These are phyloP conservation scores for Eleusine coracana DNA, from an alignment of 176 grass and related monocot species.

Conservation along the genomic window DNA sequence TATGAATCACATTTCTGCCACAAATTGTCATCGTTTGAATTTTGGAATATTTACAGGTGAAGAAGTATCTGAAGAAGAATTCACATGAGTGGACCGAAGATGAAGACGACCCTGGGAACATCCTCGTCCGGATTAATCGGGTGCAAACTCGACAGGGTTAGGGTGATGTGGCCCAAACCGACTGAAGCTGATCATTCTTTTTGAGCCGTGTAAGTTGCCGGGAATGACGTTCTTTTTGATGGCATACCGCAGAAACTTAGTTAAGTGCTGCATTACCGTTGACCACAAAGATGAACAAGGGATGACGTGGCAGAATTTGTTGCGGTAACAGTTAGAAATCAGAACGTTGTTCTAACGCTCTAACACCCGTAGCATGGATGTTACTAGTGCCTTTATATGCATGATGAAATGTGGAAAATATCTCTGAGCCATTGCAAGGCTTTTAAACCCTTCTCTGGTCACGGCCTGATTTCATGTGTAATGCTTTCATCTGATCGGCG, in stretches of 20 bases:
- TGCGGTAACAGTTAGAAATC: background rate
- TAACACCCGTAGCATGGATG: background rate
- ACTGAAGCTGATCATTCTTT: conserved; percentile 34
- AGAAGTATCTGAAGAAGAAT: conserved; percentile 75
- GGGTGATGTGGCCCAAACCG: conserved; percentile 19
- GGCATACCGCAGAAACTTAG: background rate
- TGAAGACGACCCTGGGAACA: conserved; percentile 50
- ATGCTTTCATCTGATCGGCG: background rate
- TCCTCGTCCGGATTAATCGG: conserved; percentile 71
- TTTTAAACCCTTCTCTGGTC: background rate
- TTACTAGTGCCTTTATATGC: background rate
- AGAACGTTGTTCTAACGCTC: background rate
- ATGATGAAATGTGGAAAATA: background rate
- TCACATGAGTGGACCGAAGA: conserved; percentile 70
- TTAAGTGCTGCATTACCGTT: background rate
- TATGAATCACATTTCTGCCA: background rate
- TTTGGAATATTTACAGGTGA: conserved; percentile 50
- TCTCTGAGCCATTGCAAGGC: background rate
- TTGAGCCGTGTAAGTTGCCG: background rate
- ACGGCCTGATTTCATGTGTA: background rate
- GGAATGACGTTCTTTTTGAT: conserved; percentile 30
- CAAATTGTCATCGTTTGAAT: conserved; percentile 14
- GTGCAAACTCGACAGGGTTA: conserved; percentile 41
- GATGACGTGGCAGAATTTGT: background rate
- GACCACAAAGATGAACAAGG: background rate